These are phyloP conservation scores for Dimocarpus longan DNA, from an alignment of 345 rosid species.

Conservation along the genomic window DNA sequence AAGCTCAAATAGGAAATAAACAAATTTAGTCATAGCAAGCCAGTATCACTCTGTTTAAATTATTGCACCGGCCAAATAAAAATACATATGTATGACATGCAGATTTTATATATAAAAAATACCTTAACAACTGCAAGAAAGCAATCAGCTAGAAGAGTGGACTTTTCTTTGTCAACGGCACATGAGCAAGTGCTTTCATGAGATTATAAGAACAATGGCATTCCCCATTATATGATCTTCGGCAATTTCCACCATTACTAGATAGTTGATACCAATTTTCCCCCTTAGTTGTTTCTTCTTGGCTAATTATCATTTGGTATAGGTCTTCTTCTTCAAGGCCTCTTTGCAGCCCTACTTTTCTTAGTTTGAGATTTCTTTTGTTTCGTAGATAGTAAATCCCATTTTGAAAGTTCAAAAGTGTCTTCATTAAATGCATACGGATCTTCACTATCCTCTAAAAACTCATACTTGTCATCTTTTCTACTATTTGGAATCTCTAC, in stretches of 20 bases:
- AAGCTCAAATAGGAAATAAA: not conserved
- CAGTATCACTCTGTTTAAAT: not conserved
- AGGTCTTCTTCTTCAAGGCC: constrained; percentile 40
- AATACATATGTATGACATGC: not conserved
- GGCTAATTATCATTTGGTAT: constrained; percentile 39
- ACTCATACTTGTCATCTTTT: constrained; percentile 34
- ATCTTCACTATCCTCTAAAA: constrained; percentile 61
- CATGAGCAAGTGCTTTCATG: constrained; percentile 38
- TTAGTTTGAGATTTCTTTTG: constrained; percentile 42
- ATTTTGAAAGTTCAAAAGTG: constrained; percentile 71
- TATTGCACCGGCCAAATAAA: not conserved
- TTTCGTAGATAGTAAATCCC: constrained; percentile 66
- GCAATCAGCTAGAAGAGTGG: constrained; percentile 71
- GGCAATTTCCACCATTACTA: constrained; percentile 20
- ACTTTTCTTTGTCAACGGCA: constrained; percentile 53
- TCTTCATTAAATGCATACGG: constrained; percentile 86
- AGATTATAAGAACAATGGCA: constrained; percentile 14
- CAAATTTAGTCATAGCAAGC: constrained; percentile 1
- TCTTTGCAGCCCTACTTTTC: constrained; percentile 36
- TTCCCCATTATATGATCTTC: constrained; percentile 27
- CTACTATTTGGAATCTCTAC: constrained; percentile 34
- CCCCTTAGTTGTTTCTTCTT: constrained; percentile 45
- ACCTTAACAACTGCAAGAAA: constrained; percentile 94
- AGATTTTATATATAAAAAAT: constrained; percentile 12
- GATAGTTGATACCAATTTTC: too few species aligned